Evolutionary conservation across 306 rosid genomes (phyloP).

Genomic region (Prunus davidiana): DNA sequence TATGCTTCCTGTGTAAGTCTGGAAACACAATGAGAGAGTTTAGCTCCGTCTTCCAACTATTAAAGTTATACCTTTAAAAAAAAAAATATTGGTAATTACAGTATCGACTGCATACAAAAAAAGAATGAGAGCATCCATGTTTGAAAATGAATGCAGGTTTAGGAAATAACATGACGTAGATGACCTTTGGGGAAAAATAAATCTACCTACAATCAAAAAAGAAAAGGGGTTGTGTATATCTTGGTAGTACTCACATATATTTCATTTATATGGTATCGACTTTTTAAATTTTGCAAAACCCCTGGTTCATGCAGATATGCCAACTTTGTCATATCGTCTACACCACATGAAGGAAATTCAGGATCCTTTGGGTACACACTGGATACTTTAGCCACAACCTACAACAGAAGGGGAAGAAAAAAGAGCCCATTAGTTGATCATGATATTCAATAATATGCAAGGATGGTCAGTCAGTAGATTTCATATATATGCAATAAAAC

Average conservation of each 20-base stretch:
- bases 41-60: conserved; percentile 12
- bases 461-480: neutral
- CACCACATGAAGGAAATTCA: conserved; percentile 81
- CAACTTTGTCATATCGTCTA: conserved; percentile 93
- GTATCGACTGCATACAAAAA: neutral
- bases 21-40: conserved; percentile 34
- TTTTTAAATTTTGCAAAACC: conserved; percentile 70
- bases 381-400: conserved; percentile 65
- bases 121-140: neutral
- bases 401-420: conserved; percentile 1
- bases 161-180: neutral
- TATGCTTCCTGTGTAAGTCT: conserved; percentile 96
- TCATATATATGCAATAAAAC: neutral
- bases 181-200: neutral
- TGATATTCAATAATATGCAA: neutral
- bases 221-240: neutral
- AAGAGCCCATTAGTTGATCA: neutral
- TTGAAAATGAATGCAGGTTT: neutral
- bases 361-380: conserved; percentile 82
- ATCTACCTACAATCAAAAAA: neutral
- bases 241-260: conserved; percentile 67
- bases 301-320: conserved; percentile 98
- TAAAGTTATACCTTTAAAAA: neutral
- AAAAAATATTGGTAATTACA: neutral
- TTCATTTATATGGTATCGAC: conserved; percentile 62